Conservation (phyloP, 2,329 filamentous ascomycete genomes). For the Sclerotinia borealis region DNA sequence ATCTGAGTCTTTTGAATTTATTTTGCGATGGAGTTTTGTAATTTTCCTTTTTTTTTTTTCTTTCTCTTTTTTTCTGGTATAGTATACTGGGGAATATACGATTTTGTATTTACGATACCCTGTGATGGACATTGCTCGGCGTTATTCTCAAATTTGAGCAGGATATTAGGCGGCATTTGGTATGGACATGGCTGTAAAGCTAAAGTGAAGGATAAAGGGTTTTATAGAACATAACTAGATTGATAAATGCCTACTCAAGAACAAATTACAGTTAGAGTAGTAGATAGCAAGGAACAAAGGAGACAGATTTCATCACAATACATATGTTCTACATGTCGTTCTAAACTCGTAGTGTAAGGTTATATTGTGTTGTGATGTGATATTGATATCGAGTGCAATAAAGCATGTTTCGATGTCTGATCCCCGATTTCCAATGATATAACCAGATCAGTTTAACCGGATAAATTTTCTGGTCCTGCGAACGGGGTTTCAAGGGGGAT, state of each 20-base stretch:
- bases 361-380: too few relatives aligned
- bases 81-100: background rate
- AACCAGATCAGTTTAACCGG: too few relatives aligned
- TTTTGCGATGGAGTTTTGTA: background rate
- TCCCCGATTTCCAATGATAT: too few relatives aligned
- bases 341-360: too few relatives aligned
- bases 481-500: too few relatives aligned
- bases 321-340: too few relatives aligned
- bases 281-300: too few relatives aligned
- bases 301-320: too few relatives aligned
- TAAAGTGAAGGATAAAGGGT: background rate
- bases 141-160: too few relatives aligned
- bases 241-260: background rate
- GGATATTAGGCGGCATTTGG: background rate
- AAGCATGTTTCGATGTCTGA: too few relatives aligned
- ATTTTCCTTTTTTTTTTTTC: background rate
- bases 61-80: background rate
- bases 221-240: background rate
- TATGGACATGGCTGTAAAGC: background rate
- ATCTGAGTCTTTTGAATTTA: background rate
- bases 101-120: background rate
- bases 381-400: too few relatives aligned
- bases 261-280: background rate
- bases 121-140: background rate
- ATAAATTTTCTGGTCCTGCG: too few relatives aligned